Evolutionary conservation across 306 rosid species (phyloP).

Genomic region (Dicorynia guianensis): DNA sequence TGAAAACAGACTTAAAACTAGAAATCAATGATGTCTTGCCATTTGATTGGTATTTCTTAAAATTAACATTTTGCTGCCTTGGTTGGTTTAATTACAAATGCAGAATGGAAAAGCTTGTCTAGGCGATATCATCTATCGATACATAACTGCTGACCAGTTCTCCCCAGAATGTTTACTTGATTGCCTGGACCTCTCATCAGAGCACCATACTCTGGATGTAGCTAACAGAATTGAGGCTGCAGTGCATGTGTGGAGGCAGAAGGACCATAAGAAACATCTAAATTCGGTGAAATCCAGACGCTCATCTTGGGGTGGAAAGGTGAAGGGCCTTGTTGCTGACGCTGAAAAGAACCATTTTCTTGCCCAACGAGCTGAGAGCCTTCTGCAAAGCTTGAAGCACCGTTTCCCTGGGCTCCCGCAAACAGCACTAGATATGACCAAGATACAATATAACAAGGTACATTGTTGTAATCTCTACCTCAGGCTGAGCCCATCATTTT

Average conservation of each 20-base stretch:
- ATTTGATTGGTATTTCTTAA: constrained; percentile 11
- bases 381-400: constrained; percentile 74
- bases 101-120: constrained; percentile 92
- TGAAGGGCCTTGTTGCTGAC: constrained; percentile 81
- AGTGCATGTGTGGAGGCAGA: constrained; percentile 79
- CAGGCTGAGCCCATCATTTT: constrained; percentile 8
- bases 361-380: constrained; percentile 77
- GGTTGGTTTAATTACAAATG: constrained; percentile 15
- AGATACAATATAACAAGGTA: constrained; percentile 91
- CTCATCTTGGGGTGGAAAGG: constrained; percentile 93
- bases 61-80: neutral
- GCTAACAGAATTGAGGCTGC: constrained; percentile 93
- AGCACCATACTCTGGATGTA: constrained; percentile 81
- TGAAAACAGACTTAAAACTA: neutral
- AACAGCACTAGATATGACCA: constrained; percentile 89
- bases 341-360: constrained; percentile 60
- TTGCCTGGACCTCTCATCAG: constrained; percentile 90
- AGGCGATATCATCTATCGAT: constrained; percentile 85
- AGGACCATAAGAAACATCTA: constrained; percentile 65
- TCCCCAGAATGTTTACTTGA: constrained; percentile 80
- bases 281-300: constrained; percentile 62
- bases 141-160: constrained; percentile 74
- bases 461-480: neutral
- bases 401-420: constrained; percentile 94
- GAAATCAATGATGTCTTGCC: neutral